A percentile compares a stretch with the other conserved stretches of the same genome.
Evolutionary conservation across 805 yeast genomes (phyloP).

Genomic region (Kodamaea fukazawae): DNA sequence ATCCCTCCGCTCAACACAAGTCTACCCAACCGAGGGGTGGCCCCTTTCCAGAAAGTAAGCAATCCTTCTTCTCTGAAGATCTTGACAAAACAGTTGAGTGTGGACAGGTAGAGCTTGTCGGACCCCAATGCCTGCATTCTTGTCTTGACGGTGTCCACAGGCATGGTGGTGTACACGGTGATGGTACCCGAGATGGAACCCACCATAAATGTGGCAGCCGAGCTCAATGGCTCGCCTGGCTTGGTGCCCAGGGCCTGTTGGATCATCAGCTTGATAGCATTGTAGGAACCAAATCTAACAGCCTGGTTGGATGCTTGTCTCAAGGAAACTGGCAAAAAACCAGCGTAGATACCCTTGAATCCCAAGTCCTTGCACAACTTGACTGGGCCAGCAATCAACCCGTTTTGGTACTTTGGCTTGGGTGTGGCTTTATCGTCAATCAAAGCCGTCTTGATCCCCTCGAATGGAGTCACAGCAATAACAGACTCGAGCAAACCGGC

Average conservation of each 20-base stretch:
- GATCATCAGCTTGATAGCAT: conserved; percentile 74
- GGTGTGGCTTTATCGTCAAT: conserved; percentile 86
- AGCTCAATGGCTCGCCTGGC: conserved; percentile 70
- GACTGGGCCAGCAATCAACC: conserved; percentile 60
- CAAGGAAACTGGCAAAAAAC: conserved; percentile 86
- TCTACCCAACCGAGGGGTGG: conserved; percentile 94
- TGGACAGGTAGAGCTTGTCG: conserved; percentile 62
- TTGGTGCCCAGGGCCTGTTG: conserved; percentile 68
- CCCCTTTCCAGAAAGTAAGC: conserved; percentile 94
- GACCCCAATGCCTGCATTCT: conserved; percentile 95
- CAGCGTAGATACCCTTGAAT: conserved; percentile 78
- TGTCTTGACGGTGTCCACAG: conserved; percentile 92
- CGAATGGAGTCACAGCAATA: conserved; percentile 94
- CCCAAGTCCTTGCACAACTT: conserved; percentile 75
- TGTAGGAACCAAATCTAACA: conserved; percentile 90
- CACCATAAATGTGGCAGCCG: conserved; percentile 77
- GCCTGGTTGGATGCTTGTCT: conserved; percentile 96
- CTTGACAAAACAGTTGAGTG: conserved; percentile 76
- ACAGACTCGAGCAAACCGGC: conserved; percentile 93
- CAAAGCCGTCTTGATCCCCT: conserved; percentile 91
- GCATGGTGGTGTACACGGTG: conserved; percentile 93
- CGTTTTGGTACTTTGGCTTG: conserved; percentile 73
- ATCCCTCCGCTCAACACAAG: conserved; percentile 93
- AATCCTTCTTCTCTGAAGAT: conserved; percentile 87
- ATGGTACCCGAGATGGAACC: conserved; percentile 90